Conservation (phyloP, 1,139 yeast species). For the Kurtzmaniella natalensis region DNA sequence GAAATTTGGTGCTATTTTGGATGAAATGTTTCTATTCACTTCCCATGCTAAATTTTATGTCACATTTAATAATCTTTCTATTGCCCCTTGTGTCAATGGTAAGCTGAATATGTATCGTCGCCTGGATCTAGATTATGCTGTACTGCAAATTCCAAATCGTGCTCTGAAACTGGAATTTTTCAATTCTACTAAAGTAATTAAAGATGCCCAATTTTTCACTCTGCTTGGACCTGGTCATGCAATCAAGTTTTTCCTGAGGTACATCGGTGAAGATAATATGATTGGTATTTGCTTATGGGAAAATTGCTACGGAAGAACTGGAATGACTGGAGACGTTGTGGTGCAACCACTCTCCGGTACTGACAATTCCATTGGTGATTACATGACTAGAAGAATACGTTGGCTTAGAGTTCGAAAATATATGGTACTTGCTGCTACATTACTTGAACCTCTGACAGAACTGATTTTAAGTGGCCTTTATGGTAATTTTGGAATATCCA, state of each 20-base stretch:
- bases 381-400: constrained; percentile 64
- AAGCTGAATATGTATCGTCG: constrained; percentile 76
- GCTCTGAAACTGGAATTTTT: constrained; percentile 24
- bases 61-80: constrained; percentile 66
- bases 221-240: constrained; percentile 45
- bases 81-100: constrained; percentile 94
- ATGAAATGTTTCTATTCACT: constrained; percentile 81
- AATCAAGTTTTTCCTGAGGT: constrained; percentile 67
- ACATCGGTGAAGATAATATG: constrained; percentile 92
- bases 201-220: constrained; percentile 27
- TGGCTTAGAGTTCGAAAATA: constrained; percentile 89
- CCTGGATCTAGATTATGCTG: constrained; percentile 65
- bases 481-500: constrained; percentile 60
- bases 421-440: constrained; percentile 82
- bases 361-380: constrained; percentile 47
- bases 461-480: constrained; percentile 61
- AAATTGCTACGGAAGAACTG: constrained; percentile 62
- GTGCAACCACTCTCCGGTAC: constrained; percentile 67
- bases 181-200: constrained; percentile 24
- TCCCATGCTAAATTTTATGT: constrained; percentile 84
- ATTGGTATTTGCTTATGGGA: constrained; percentile 86
- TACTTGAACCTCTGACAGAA: constrained; percentile 86
- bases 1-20: constrained; percentile 63
- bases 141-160: constrained; percentile 28
- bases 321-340: constrained; percentile 73